A percentile compares a stretch with the other conserved stretches of the same genome.
Evolutionary conservation across 129 eudicot species (phyloP).

Genomic region (Sambucus nigra): DNA sequence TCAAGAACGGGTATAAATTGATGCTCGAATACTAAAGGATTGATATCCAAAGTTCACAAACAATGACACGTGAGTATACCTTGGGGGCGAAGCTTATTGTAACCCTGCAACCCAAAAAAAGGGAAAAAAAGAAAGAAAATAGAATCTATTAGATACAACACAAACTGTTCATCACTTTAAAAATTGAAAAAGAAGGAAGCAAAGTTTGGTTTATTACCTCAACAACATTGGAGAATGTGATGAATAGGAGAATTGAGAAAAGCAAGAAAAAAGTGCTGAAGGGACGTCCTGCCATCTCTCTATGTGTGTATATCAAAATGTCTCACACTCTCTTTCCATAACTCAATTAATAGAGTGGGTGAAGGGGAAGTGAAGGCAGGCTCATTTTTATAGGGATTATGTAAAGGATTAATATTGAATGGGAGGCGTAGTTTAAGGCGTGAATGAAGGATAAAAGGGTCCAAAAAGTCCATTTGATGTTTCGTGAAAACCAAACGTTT

Average conservation of each 20-base stretch:
- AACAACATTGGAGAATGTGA: slow-evolving; percentile 31
- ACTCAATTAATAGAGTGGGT: no score
- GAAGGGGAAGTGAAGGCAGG: no score
- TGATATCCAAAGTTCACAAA: neutral
- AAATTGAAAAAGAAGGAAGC: neutral
- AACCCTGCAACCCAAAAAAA: slow-evolving; percentile 20
- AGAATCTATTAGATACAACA: neutral
- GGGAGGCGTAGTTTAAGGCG: no score
- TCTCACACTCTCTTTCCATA: no score
- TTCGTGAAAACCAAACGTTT: no score
- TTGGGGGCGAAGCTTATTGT: slow-evolving; percentile 38
- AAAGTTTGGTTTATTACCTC: slow-evolving; percentile 21
- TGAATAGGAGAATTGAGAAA: slow-evolving; percentile 22
- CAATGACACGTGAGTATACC: slow-evolving; percentile 15
- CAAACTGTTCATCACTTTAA: no score
- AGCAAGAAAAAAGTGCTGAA: slow-evolving; percentile 22
- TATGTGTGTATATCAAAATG: no score
- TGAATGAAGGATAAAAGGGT: no score
- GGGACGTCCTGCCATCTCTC: slow-evolving; percentile 30
- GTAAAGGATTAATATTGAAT: no score
- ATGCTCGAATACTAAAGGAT: neutral
- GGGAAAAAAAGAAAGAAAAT: neutral
- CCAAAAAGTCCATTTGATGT: no score
- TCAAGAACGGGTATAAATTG: no score
- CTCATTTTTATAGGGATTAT: no score